Base-by-base conservation (phyloP, 2,329 filamentous ascomycete genomes). In the Helotiales sp. region DNA sequence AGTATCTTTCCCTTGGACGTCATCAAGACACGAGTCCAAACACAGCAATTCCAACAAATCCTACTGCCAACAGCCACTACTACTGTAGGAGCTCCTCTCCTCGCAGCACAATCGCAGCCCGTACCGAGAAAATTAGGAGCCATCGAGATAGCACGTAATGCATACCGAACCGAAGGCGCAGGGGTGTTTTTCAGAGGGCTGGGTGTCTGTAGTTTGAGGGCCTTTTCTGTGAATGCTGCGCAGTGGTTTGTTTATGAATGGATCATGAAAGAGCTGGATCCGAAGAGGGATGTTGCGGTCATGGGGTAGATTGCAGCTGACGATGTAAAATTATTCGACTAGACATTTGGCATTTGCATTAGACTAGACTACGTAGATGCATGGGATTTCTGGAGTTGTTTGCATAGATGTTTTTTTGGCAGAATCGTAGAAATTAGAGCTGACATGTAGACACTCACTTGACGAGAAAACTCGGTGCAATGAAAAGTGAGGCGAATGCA, bases 151-250 rank as follows among this genome's bases (percentile, higher is more conserved):
- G 87, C 91, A 0, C 86, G 80, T 70, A 81, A 87, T 47, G 87
- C 89, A 0, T 97, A 95, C 75, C 82, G 80, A 65, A 82, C 84
- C 50, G 89, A 87, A 32, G 91, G 92, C 0, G 40, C 83, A 8
- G 78, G 80, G 34, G 84, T 88, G 1, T 93, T 94, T 79, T 93
- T 92, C 76, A 84, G 88, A 32, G 92, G 92, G 0, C 78, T 98
- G 49, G 88, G 89, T 0, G 84, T 97, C 34, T 98, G 95, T 78
- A 96, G 92, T 78, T 80, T 91, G 8, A 84, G 95, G 72, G 95
- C 95, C 0, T 97, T 98, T 77, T 82, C 97, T 61, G 95, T 97
- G 45, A 97, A 97, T 81, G 94, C 95, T 2, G 91, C 93, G n/a
- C 85, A 93, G 81, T 98, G 94, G 94, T 91, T 91, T 26, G 87